Percentiles rank a stretch among this genome's conserved stretches.
Evolutionary conservation across 1,284 basidiomycete species (phyloP).

Genomic region (Xerocomus nothofagi): DNA sequence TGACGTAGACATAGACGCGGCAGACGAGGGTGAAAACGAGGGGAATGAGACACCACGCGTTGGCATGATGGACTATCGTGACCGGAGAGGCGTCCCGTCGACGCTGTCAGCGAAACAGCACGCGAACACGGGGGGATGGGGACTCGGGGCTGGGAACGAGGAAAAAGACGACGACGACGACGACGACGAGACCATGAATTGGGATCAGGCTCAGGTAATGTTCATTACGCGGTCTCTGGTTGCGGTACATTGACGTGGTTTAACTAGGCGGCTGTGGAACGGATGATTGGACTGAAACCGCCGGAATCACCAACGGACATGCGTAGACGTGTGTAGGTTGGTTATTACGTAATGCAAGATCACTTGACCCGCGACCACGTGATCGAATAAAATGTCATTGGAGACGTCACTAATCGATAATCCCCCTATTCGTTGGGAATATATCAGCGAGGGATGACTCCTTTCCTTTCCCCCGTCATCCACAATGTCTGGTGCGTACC

Average conservation of each 20-base stretch:
- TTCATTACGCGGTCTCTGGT: not conserved
- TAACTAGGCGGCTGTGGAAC: constrained; percentile 54
- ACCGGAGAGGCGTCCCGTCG: constrained; percentile 20
- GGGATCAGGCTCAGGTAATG: constrained; percentile 64
- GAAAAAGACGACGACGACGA: constrained; percentile 41
- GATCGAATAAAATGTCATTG: constrained; percentile 9
- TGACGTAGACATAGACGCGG: constrained; percentile 18
- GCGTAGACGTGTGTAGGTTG: constrained; percentile 29
- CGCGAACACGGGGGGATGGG: constrained; percentile 63
- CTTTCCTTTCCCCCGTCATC: not conserved
- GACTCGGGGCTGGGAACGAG: constrained; percentile 56
- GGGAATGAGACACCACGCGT: constrained; percentile 58
- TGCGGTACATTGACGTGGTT: not conserved
- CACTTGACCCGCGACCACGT: constrained; percentile 9
- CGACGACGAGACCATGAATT: constrained; percentile 53
- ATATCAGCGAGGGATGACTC: not conserved
- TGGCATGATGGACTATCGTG: constrained; percentile 33
- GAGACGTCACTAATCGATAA: constrained; percentile 19
- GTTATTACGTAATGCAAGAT: constrained; percentile 9
- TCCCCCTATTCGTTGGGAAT: constrained; percentile 14
- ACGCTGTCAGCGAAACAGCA: constrained; percentile 23
- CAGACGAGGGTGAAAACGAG: constrained; percentile 38
- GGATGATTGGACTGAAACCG: constrained; percentile 61
- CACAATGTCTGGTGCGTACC: constrained; percentile 30
- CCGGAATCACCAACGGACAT: constrained; percentile 31